Evolutionary conservation across 192 early-diverging fungal species (phyloP).

Genomic region (Podila verticillata): DNA sequence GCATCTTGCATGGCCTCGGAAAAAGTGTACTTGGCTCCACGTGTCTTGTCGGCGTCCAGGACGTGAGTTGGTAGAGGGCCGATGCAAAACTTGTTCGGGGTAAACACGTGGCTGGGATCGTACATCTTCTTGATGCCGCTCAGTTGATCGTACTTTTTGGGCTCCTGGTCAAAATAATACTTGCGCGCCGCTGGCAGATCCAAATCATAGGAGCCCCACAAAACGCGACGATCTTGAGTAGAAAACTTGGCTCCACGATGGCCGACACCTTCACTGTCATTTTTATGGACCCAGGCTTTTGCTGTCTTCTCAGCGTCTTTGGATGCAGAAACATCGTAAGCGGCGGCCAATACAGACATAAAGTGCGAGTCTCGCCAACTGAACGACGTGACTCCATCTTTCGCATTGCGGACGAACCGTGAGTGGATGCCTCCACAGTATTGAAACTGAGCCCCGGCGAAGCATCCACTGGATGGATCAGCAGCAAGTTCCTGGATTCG

Average conservation of each 20-base stretch:
- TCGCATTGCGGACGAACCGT: slow-evolving; percentile 16
- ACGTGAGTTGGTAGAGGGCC: slow-evolving; percentile 3
- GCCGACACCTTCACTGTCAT: slow-evolving; percentile 19
- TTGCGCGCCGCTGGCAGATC: slow-evolving; percentile 10
- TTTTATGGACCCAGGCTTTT: neutral
- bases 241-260: slow-evolving; percentile 4
- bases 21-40: no score
- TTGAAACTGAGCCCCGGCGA: slow-evolving; percentile 11
- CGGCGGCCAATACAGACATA: slow-evolving; percentile 6
- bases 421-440: slow-evolving; percentile 17
- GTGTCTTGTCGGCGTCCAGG: no score
- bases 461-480: no score
- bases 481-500: no score
- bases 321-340: slow-evolving; percentile 5
- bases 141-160: slow-evolving; percentile 19
- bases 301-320: neutral
- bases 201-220: slow-evolving; percentile 28
- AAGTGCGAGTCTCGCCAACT: slow-evolving; percentile 22
- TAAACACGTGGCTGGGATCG: slow-evolving; percentile 23
- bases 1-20: no score
- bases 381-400: slow-evolving; percentile 2
- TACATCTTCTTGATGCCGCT: slow-evolving; percentile 9
- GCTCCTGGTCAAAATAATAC: slow-evolving; percentile 22
- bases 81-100: slow-evolving; percentile 34
- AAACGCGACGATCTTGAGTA: slow-evolving; percentile 20